These are phyloP conservation scores for Trichoderma virens DNA, from an alignment of 495 filamentous ascomycete genomes.

Conservation along the genomic window DNA sequence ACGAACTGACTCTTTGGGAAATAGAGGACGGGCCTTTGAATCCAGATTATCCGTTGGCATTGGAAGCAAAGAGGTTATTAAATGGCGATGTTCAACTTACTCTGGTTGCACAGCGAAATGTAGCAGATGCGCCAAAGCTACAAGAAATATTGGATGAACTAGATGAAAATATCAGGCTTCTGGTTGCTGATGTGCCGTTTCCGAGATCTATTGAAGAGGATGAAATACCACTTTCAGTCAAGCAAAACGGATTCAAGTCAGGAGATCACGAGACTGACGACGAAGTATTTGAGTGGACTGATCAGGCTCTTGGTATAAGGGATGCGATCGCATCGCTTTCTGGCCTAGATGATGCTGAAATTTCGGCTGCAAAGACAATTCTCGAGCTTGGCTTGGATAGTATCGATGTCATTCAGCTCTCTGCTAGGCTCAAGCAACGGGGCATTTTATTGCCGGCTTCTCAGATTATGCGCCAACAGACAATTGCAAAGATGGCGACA, in stretches of 20 bases:
- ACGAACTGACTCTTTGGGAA: conserved; percentile 43
- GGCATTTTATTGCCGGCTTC: conserved; percentile 57
- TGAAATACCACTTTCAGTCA: neutral
- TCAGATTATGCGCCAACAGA: conserved; percentile 60
- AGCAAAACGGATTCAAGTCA: neutral
- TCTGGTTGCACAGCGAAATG: conserved; percentile 42
- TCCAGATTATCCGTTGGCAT: conserved; percentile 64
- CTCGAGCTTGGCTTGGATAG: conserved; percentile 61
- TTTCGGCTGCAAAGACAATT: conserved; percentile 50
- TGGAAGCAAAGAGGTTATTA: conserved; percentile 54
- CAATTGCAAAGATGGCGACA: conserved; percentile 31
- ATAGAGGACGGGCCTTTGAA: conserved; percentile 37
- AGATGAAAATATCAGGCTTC: conserved; percentile 19
- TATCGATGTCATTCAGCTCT: conserved; percentile 61
- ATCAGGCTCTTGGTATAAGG: conserved; percentile 40
- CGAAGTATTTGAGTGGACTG: conserved; percentile 36
- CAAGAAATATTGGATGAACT: conserved; percentile 34
- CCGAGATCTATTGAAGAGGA: neutral
- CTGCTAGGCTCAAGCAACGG: conserved; percentile 51
- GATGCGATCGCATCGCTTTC: conserved; percentile 55
- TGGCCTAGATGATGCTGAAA: conserved; percentile 34
- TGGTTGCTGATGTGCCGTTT: conserved; percentile 7
- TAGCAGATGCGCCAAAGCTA: conserved; percentile 25
- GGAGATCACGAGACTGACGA: neutral
- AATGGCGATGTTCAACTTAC: conserved; percentile 41